Conservation (phyloP, 2,329 filamentous ascomycete species). For the Calonectria henricotiae region DNA sequence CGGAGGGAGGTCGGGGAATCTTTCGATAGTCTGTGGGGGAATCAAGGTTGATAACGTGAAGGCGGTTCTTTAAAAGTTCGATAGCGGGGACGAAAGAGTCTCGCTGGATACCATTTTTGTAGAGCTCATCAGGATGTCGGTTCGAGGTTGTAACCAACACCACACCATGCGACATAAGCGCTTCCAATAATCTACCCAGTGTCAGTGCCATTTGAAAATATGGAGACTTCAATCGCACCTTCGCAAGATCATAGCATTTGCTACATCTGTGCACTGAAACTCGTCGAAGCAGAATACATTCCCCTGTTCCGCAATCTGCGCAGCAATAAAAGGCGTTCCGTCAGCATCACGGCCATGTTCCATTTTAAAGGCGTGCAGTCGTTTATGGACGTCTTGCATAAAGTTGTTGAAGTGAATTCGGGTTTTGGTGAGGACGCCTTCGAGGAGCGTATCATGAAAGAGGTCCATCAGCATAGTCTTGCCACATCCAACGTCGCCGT, state of each 20-base stretch:
- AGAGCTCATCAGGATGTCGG: conserved; percentile 94
- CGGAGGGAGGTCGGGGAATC: conserved; percentile 91
- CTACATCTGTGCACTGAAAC: conserved; percentile 98
- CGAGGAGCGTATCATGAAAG: conserved; percentile 93
- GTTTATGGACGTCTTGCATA: conserved; percentile 97
- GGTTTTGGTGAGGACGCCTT: conserved; percentile 85
- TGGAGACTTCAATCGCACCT: conserved; percentile 63
- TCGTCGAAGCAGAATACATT: conserved; percentile 98
- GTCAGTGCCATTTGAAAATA: conserved; percentile 38
- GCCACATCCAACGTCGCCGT: conserved; percentile 95
- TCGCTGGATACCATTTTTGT: conserved; percentile 98
- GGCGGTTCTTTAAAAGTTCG: conserved; percentile 85
- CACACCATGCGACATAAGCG: conserved; percentile 96
- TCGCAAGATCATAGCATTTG: conserved; percentile 97
- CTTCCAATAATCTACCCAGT: conserved; percentile 79
- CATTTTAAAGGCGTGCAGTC: conserved; percentile 92
- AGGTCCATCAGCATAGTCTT: conserved; percentile 99
- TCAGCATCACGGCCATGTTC: conserved; percentile 91
- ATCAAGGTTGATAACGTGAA: conserved; percentile 94
- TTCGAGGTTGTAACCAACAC: conserved; percentile 97
- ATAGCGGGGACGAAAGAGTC: conserved; percentile 97
- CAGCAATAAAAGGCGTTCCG: conserved; percentile 91
- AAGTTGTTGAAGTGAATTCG: conserved; percentile 99
- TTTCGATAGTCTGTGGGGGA: conserved; percentile 98
- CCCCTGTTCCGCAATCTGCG: conserved; percentile 89